Evolutionary conservation across 2,329 filamentous ascomycete species (phyloP).

Genomic region (Pseudodiploospora longispora): DNA sequence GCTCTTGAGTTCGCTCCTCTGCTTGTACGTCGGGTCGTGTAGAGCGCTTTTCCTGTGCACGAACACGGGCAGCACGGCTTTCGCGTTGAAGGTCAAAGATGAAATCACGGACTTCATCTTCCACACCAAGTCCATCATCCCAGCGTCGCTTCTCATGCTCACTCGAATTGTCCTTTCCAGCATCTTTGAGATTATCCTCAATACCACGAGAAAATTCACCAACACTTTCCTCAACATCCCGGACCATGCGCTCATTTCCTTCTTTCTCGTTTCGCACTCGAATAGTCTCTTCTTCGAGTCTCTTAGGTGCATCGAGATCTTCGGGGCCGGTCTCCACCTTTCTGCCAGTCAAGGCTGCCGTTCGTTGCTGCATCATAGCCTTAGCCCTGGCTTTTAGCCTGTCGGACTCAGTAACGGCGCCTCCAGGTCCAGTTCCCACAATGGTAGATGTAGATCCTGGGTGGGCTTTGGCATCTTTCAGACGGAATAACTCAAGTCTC

Average conservation of each 20-base stretch:
- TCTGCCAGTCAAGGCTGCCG: slow-evolving; percentile 82
- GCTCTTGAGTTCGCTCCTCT: slow-evolving; percentile 35
- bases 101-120: slow-evolving; percentile 94
- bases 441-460: slow-evolving; percentile 73
- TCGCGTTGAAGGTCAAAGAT: slow-evolving; percentile 92
- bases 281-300: slow-evolving; percentile 81
- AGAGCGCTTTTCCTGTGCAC: slow-evolving; percentile 47
- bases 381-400: slow-evolving; percentile 89
- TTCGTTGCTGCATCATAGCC: slow-evolving; percentile 97
- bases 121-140: slow-evolving; percentile 93
- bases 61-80: slow-evolving; percentile 66
- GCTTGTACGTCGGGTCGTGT: slow-evolving; percentile 32
- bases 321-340: slow-evolving; percentile 63
- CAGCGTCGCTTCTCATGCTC: slow-evolving; percentile 90
- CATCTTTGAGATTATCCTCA: slow-evolving; percentile 81
- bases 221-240: slow-evolving; percentile 93
- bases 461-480: slow-evolving; percentile 88
- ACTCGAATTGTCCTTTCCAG: slow-evolving; percentile 62
- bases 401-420: slow-evolving; percentile 84
- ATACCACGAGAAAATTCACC: slow-evolving; percentile 78
- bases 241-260: slow-evolving; percentile 92
- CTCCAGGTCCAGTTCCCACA: slow-evolving; percentile 87
- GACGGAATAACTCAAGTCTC: slow-evolving; percentile 81
- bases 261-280: slow-evolving; percentile 79
- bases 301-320: slow-evolving; percentile 69